These are phyloP conservation scores for Elsinoe australis DNA, from an alignment of 2,329 filamentous ascomycete species.

Conservation along the genomic window DNA sequence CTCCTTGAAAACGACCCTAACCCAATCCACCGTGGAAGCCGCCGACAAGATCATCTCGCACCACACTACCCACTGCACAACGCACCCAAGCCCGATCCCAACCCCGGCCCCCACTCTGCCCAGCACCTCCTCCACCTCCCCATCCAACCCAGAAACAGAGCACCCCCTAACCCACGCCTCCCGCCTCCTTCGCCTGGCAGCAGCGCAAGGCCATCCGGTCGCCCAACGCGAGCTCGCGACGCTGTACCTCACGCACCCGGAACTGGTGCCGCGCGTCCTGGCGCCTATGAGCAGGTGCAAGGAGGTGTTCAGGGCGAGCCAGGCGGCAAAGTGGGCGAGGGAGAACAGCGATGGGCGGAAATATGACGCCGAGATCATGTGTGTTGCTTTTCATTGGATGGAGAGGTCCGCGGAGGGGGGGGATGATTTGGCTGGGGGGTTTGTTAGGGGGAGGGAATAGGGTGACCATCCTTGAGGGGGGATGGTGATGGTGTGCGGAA, in stretches of 20 bases:
- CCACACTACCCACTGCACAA: conserved; percentile 45
- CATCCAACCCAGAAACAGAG: conserved; percentile 24
- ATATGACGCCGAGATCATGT: conserved; percentile 83
- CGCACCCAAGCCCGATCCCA: conserved; percentile 28
- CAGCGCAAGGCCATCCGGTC: conserved; percentile 80
- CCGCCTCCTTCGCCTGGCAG: conserved; percentile 84
- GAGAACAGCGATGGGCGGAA: conserved; percentile 53
- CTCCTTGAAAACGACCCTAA: conserved; percentile 80
- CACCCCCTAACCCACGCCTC: conserved; percentile 74
- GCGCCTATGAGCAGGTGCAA: conserved; percentile 75
- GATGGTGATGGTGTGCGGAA: not conserved
- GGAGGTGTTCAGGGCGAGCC: conserved; percentile 73
- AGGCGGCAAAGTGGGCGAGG: conserved; percentile 62
- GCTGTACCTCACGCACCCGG: conserved; percentile 86
- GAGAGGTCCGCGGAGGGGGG: conserved; percentile 78
- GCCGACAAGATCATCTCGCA: conserved; percentile 61
- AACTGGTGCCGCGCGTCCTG: conserved; percentile 70
- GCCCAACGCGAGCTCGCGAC: conserved; percentile 90
- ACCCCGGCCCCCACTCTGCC: conserved; percentile 19
- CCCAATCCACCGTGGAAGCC: conserved; percentile 72
- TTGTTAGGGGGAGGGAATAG: conserved; percentile 2
- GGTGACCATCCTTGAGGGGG: not conserved
- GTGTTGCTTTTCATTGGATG: conserved; percentile 96
- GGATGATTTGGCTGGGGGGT: conserved; percentile 62
- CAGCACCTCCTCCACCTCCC: conserved; percentile 18